Base-by-base conservation (phyloP, 2,329 filamentous ascomycete genomes). In the Biscogniauxia sp. region DNA sequence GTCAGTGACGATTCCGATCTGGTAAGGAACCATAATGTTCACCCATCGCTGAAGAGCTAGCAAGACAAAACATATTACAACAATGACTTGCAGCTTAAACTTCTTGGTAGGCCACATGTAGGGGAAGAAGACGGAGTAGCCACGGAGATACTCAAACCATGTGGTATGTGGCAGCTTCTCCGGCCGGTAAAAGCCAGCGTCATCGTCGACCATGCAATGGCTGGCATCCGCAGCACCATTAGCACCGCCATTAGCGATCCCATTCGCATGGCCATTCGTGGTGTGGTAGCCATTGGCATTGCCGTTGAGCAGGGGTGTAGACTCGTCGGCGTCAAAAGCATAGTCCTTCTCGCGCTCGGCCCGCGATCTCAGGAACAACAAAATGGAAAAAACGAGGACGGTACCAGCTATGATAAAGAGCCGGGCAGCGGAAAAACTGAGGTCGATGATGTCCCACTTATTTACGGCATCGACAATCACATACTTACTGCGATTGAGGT, bases 41-140 rank as follows among this genome's bases (percentile, higher is more conserved):
- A 99, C 86, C 54, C 88, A 80, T 63, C 95, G 88, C 78, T 97
- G 93, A 11, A 90, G 70, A 53, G 95, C 76, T 58, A 98, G 87
- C 54, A 99, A 83, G 41, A 86, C 56, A 71, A 98, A 93, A 77
- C 95, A 98, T 54, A 93, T 70, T 20, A 96, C 74, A 20, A 97
- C 92, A 58, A 93, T 84, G 23, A 92, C 66, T 78, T 97, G 89
- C 58, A 99, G 81, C 65, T 81, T 84, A 5, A 72, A 51, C 45
- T 92, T 88, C 71, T 94, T 94, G 70, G 88, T 90, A 0, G 95
- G 95, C 95, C 95, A 99, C 61, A 98, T 85, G 73, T 98, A 99
- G 0, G 93, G 94, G 74, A 98, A 96, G 77, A 99, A 97, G 56
- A 97, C 82, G 13, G 89, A 91, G 75, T 98, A 99, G 53, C 94